Evolutionary conservation across 768 basidiomycete genomes (phyloP), one percentile per base, ranked within the genome.

Genomic region (Jaapia argillacea): DNA sequence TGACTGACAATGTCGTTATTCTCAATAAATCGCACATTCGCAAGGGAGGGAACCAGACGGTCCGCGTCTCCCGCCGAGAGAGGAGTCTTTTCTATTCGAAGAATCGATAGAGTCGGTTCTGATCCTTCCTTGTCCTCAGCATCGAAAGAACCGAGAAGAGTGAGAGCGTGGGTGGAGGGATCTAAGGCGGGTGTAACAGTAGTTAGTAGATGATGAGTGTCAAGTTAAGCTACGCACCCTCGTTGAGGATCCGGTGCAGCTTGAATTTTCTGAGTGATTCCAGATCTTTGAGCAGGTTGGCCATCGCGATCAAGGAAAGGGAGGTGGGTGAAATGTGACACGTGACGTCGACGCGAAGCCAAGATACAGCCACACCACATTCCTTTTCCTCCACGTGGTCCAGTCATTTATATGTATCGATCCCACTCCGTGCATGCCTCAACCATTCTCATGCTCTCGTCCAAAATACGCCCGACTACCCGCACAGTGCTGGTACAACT

Each of bases 61-160:
- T 55, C 47, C 20, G 62, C 68, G 16, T 64, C 53, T 5, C 66
- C 58, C 5, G 67, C 46, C n/a, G 74, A 63, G 45, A 92, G 67
- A 2, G 83, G 72, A 0, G 81, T 81, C 56, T 81, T 88, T 58
- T 90, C 85, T 28, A 93, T 64, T 27, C 81, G 75, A n/a, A 92
- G 54, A 48, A 93, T 80, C 3, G 84, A 78, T 24, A 92, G 54
- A 48, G 92, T 80, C 3, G 84, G 78, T 24, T n/a, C 13, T 36
- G 40, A 28, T 24, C 28, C 45, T 13, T 46, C 47, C 2, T 41
- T 13, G 12, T 48, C 43, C 2, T 46, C 48, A 2, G 51, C 37
- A 20, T 48, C 54, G 10, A 86, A 66, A 1, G 67, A 74, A 3
- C 92, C 90, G 2, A 93, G 74, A 5, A 91, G 63, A 35, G 71